Base-by-base conservation (phyloP, 495 filamentous ascomycete species). In the Usnea hakonensis region DNA sequence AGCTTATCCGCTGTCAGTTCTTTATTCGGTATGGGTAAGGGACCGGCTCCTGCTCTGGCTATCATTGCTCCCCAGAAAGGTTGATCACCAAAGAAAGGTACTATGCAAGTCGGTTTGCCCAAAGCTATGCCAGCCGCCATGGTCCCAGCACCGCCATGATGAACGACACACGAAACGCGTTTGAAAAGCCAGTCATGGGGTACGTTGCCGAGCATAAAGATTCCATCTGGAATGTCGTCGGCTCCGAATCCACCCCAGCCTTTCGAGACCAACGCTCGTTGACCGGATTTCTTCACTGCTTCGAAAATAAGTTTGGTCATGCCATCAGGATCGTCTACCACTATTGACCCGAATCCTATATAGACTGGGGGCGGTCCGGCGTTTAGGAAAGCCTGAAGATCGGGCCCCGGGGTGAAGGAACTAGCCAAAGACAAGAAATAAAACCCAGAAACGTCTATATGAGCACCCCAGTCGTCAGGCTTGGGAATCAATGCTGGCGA, bases 21-120 rank as follows among this genome's bases (percentile, higher is more conserved):
- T 66, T 86, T 88, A 70, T 85, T 80, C 0, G 87, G 86, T 61
- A 91, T 87, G 0, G 90, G 89, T 0, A 71, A 65, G 0, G 89
- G 89, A 4, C 90, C 90, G 1, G 89, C 90, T 7, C 87, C 86
- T 21, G 88, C 84, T 50, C 73, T 77, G 5, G 85, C 84, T 26
- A 93, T 81, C 79, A 93, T 89, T 2, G 81, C 75, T 21, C 89
- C 90, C 90, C 90, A 93, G 64, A 91, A 93, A 2, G 87, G 85
- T 68, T 93, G 89, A 60, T 93, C 90, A 5, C 90, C 90, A 67
- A 94, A 93, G 75, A 94, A 94, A 0, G 90, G 90, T 11, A 94
- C 83, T 30, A 94, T 79, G 1, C 89, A 79, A 0, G 90, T 92
- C 5, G 90, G 89, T 40, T 81, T 80, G 1, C 86, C 88, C 0